Evolutionary conservation across 2,329 filamentous ascomycete genomes (phyloP).

Genomic region (Alternaria metachromatica): DNA sequence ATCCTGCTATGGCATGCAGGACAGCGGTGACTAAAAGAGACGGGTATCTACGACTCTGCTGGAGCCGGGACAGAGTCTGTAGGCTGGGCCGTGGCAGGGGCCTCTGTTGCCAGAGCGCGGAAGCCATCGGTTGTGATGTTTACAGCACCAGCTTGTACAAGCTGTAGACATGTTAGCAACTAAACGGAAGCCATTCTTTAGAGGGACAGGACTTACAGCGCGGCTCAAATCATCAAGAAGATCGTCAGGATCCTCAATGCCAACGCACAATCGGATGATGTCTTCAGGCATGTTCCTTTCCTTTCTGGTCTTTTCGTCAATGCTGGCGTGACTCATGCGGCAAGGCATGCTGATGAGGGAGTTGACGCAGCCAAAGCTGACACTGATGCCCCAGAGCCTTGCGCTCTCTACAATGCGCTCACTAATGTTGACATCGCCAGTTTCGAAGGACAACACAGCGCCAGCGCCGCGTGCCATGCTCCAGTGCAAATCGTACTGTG

Average conservation of each 20-base stretch:
- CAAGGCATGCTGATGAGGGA: constrained; percentile 99
- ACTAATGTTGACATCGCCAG: constrained; percentile 80
- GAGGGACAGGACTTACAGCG: constrained; percentile 69
- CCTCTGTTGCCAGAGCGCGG: constrained; percentile 59
- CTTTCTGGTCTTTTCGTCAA: constrained; percentile 87
- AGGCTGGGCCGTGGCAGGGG: constrained; percentile 1
- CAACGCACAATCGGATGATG: constrained; percentile 92
- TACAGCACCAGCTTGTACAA: constrained; percentile 94
- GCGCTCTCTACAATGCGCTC: constrained; percentile 95
- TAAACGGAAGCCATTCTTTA: not conserved
- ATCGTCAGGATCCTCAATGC: constrained; percentile 92
- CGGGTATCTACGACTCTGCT: constrained; percentile 13
- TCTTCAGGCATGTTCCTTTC: constrained; percentile 85
- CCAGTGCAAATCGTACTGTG: constrained; percentile 95
- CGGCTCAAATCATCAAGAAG: constrained; percentile 90
- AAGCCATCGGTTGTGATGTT: constrained; percentile 85
- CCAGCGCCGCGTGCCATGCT: constrained; percentile 93
- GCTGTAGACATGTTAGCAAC: constrained; percentile 43
- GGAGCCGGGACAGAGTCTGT: constrained; percentile 20
- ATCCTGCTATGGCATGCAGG: constrained; percentile 31
- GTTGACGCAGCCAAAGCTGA: constrained; percentile 98
- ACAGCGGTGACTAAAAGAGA: constrained; percentile 44
- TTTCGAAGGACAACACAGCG: constrained; percentile 95
- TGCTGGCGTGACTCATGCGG: constrained; percentile 98
- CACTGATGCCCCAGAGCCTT: constrained; percentile 90